phyloP scores from a whole-genome alignment of 805 yeast genomes.

The Metahyphopichia silvanorum region DNA sequence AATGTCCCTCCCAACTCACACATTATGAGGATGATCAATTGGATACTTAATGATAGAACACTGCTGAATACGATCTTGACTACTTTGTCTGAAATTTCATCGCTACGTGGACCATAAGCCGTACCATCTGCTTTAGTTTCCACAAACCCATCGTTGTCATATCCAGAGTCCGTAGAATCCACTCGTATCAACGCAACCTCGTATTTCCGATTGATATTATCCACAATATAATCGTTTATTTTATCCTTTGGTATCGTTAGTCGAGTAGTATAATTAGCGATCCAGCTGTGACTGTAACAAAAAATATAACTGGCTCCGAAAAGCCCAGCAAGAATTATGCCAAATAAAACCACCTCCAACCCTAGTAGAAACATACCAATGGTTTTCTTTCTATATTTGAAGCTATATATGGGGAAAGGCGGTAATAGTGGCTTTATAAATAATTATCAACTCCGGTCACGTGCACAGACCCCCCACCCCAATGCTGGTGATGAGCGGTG shows the following conservation, averaged over 20 bases:
- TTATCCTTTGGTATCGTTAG: constrained; percentile 14
- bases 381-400: too few species aligned
- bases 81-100: constrained; percentile 4
- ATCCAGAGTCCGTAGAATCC: constrained; percentile 12
- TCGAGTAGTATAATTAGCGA: constrained; percentile 20
- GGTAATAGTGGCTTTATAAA: too few species aligned
- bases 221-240: constrained; percentile 22
- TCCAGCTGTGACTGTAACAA: constrained; percentile 21
- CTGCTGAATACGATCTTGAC: constrained; percentile 27
- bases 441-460: too few species aligned
- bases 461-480: too few species aligned
- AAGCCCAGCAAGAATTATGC: too few species aligned
- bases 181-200: constrained; percentile 12
- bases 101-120: not conserved
- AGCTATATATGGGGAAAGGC: too few species aligned
- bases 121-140: constrained; percentile 4
- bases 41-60: constrained; percentile 27
- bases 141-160: constrained; percentile 4
- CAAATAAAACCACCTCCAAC: too few species aligned
- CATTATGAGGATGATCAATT: constrained; percentile 31
- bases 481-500: too few species aligned
- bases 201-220: constrained; percentile 12
- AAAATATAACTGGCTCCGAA: too few species aligned
- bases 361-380: too few species aligned
- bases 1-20: constrained; percentile 29